Base-by-base conservation (phyloP, 192 early-diverging fungal species). In the Globomyces pollinis-pini region DNA sequence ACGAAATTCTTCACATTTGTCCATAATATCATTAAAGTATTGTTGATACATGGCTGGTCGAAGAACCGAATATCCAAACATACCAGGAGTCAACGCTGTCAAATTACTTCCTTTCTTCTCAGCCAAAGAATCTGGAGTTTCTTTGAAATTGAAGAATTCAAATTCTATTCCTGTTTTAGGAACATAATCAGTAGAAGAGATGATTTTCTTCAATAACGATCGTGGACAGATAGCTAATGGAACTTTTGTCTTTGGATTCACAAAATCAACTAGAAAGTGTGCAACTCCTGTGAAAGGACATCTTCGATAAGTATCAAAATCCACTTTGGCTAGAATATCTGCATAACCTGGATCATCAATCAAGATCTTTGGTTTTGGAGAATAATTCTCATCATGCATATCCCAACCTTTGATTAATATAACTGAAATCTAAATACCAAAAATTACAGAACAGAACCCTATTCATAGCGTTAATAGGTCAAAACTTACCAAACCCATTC, bases 91-190 rank as follows among this genome's bases (percentile, higher is more conserved):
- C 2, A 91, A 58, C 21, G 85, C 81, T 1, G 50, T 36, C 15
- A 86, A 68, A 0, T 67, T 58, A 12, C 69, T 61, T 43, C 87
- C 79, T 8, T 77, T 63, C 66, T 91, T 89, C 39, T 51, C 69
- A 1, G 61, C 72, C 15, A 91, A 32, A n/a, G 79, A 71, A 8
- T 83, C 73, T 0, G 84, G 79, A 2, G 84, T 87, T 64, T 91
- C 89, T 87, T 81, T 79, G 65, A 89, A 90, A 61, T 86, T 86
- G 68, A 79, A 91, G 59, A 87, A 91, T 56, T 87, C 86, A 55
- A 83, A 85, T 62, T 88, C 85, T 18, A 85, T 66, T 3, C 86
- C 76, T 65, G 70, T 67, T 30, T 79, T 59, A 8, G 23, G 6
- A 15, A 47, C 24, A n/a, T n/a, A n/a, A n/a, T n/a, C n/a, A n/a